phyloP scores from a whole-genome alignment of 345 rosid genomes.

The Salix brachista region DNA sequence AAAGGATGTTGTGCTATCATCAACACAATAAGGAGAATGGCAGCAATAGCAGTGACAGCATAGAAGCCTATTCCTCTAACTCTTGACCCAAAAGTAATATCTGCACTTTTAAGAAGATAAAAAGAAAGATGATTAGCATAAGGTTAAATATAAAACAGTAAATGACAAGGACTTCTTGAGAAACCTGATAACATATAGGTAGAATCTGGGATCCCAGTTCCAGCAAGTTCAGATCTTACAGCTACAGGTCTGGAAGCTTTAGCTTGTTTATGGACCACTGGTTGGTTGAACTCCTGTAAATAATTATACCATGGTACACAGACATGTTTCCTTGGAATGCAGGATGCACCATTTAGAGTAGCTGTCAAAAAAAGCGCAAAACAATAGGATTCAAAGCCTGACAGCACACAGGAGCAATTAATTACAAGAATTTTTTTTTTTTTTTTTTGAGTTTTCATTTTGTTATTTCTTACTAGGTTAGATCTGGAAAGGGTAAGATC shows the following conservation, averaged over 20 bases:
- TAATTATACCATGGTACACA: slow-evolving; percentile 21
- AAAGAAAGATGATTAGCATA: background rate
- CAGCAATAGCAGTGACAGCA: slow-evolving; percentile 52
- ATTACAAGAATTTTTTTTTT: background rate
- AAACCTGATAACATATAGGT: slow-evolving; percentile 56
- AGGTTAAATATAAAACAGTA: background rate
- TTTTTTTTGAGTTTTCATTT: background rate
- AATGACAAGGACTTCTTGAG: background rate
- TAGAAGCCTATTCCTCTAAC: slow-evolving; percentile 80
- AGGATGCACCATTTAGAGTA: slow-evolving; percentile 26
- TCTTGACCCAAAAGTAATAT: slow-evolving; percentile 48
- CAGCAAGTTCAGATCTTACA: slow-evolving; percentile 63
- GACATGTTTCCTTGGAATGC: slow-evolving; percentile 27
- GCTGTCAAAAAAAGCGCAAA: slow-evolving; percentile 19
- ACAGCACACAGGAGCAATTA: background rate
- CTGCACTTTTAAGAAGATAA: slow-evolving; percentile 39
- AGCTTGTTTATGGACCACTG: slow-evolving; percentile 17
- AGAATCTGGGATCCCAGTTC: slow-evolving; percentile 47
- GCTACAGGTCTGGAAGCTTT: slow-evolving; percentile 28
- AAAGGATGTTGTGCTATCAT: slow-evolving; percentile 75
- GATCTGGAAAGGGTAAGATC: background rate
- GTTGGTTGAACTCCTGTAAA: slow-evolving; percentile 21
- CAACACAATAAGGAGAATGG: slow-evolving; percentile 51
- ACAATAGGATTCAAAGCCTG: background rate
- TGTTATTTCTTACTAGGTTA: background rate